A percentile compares a stretch with the other conserved stretches of the same genome.
Evolutionary conservation across 768 basidiomycete species (phyloP).

Genomic region (Dentipellis sp.): DNA sequence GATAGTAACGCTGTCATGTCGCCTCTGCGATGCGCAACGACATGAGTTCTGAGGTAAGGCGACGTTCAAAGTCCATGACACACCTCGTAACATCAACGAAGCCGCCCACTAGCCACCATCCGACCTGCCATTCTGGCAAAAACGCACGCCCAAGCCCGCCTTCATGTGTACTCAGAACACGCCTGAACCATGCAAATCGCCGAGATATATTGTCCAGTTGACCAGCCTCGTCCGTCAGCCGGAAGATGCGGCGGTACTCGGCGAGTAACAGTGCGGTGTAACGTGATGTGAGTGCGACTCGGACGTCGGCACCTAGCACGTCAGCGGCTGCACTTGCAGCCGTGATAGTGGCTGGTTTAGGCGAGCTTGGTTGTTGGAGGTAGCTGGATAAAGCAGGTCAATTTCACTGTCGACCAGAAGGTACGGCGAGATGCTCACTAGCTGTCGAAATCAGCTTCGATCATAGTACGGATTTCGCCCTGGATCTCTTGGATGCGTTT

Average conservation of each 20-base stretch:
- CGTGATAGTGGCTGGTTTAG: conserved; percentile 51
- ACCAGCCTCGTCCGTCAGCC: conserved; percentile 88
- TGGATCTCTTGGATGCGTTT: conserved; percentile 76
- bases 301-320: conserved; percentile 78
- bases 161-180: conserved; percentile 78
- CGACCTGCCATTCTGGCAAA: conserved; percentile 80
- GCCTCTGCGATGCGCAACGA: conserved; percentile 39
- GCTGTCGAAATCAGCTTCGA: conserved; percentile 86
- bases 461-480: conserved; percentile 65
- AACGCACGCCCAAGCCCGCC: conserved; percentile 79
- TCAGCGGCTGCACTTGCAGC: conserved; percentile 89
- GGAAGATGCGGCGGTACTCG: conserved; percentile 95
- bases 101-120: conserved; percentile 69
- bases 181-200: conserved; percentile 91
- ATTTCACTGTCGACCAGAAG: background rate
- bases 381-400: conserved; percentile 40
- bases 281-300: conserved; percentile 73
- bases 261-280: conserved; percentile 86
- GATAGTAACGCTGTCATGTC: conserved; percentile 76
- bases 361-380: conserved; percentile 52
- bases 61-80: conserved; percentile 1
- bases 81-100: conserved; percentile 91
- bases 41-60: background rate
- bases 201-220: conserved; percentile 91
- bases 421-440: conserved; percentile 51